A percentile compares a stretch with the other conserved stretches of the same genome.
Evolutionary conservation across 1,139 yeast species (phyloP).

Genomic region (Blastobotrys indianensis): DNA sequence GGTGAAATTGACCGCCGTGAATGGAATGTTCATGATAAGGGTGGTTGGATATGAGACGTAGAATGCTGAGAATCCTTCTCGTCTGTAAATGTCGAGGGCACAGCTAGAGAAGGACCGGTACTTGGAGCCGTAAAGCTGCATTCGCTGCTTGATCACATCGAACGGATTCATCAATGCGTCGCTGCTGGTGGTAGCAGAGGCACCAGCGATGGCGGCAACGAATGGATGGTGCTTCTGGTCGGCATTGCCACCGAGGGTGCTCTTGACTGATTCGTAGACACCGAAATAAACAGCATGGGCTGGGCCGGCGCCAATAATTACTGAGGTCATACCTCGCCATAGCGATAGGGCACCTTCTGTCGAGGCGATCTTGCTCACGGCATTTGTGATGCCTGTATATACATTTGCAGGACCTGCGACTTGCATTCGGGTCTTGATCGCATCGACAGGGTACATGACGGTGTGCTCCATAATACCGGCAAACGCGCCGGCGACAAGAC

Average conservation of each 20-base stretch:
- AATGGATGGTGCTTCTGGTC: slow-evolving; percentile 61
- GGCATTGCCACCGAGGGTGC: slow-evolving; percentile 40
- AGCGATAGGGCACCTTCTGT: slow-evolving; percentile 87
- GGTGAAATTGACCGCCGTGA: slow-evolving; percentile 92
- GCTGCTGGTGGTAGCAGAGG: slow-evolving; percentile 87
- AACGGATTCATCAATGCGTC: slow-evolving; percentile 98
- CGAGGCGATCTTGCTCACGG: slow-evolving; percentile 69
- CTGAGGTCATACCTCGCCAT: slow-evolving; percentile 94
- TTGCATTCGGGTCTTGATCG: slow-evolving; percentile 92
- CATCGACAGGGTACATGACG: slow-evolving; percentile 94
- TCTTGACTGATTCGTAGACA: slow-evolving; percentile 86
- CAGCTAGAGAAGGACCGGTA: slow-evolving; percentile 34
- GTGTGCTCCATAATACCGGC: slow-evolving; percentile 98
- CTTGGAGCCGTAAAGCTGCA: slow-evolving; percentile 45
- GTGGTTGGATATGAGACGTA: slow-evolving; percentile 95
- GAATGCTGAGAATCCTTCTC: slow-evolving; percentile 80
- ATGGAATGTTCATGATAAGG: slow-evolving; percentile 85
- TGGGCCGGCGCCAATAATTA: slow-evolving; percentile 97
- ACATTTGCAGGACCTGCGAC: slow-evolving; percentile 44
- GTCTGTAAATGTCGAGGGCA: slow-evolving; percentile 48
- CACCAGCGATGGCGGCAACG: slow-evolving; percentile 83
- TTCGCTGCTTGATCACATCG: slow-evolving; percentile 87
- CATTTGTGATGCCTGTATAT: slow-evolving; percentile 47
- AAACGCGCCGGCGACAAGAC: slow-evolving; percentile 88
- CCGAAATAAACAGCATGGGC: slow-evolving; percentile 97